Conservation (phyloP, 345 rosid genomes). For the Cochlearia excelsa region DNA sequence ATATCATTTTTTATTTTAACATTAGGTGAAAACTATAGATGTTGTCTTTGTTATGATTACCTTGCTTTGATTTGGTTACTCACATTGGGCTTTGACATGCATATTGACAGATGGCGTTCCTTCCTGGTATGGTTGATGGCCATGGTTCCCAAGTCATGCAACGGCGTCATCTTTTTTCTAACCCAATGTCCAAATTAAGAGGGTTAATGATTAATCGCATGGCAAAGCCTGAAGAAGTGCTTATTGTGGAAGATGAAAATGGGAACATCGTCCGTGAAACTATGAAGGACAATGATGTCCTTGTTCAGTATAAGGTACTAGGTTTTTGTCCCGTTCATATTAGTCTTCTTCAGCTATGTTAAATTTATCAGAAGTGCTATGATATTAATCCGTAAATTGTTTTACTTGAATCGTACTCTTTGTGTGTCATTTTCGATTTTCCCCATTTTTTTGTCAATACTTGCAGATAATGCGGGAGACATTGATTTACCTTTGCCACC, state of each 20-base stretch:
- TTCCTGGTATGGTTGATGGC: conserved; percentile 74
- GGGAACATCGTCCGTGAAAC: conserved; percentile 98
- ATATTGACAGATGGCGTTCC: conserved; percentile 53
- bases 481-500: conserved; percentile 84
- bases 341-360: conserved; percentile 9
- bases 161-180: conserved; percentile 71
- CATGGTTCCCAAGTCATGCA: conserved; percentile 59
- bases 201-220: conserved; percentile 93
- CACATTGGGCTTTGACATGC: conserved; percentile 22
- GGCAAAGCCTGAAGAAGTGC: conserved; percentile 99
- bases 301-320: conserved; percentile 91
- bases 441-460: conserved; percentile 11
- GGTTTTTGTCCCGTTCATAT: not conserved
- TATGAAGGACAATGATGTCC: conserved; percentile 98
- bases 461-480: conserved; percentile 98
- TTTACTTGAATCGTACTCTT: conserved; percentile 10
- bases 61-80: conserved; percentile 17
- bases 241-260: conserved; percentile 98
- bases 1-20: conserved; percentile 4
- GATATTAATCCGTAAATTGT: not conserved
- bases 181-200: conserved; percentile 80
- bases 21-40: not conserved
- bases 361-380: conserved; percentile 1
- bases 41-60: not conserved
- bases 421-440: not conserved